phyloP scores from a whole-genome alignment of 2,329 filamentous ascomycete genomes.

The Diaporthe batatas region DNA sequence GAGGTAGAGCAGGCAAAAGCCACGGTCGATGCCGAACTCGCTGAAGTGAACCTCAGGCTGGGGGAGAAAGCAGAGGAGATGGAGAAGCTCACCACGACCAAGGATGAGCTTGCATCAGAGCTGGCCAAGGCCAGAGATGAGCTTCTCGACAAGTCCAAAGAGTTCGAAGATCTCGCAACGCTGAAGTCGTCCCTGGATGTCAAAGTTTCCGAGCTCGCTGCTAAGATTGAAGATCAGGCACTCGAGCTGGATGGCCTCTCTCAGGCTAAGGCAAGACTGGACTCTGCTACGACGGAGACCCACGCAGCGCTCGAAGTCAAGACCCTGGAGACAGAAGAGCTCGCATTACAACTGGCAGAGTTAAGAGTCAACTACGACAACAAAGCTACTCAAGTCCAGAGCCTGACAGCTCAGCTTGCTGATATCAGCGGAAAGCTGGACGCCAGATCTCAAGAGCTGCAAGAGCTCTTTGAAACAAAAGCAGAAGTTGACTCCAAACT shows the following conservation, averaged over 20 bases:
- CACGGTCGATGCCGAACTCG: slow-evolving; percentile 11
- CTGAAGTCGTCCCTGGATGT: not conserved
- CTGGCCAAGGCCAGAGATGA: not conserved
- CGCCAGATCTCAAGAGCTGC: slow-evolving; percentile 2
- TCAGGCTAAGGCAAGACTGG: not conserved
- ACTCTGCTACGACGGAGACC: not conserved
- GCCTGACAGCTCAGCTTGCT: not conserved
- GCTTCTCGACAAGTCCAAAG: slow-evolving; percentile 17
- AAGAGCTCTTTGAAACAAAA: slow-evolving; percentile 12
- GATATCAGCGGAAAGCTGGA: slow-evolving; percentile 16
- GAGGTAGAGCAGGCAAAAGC: not conserved
- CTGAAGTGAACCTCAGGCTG: not conserved
- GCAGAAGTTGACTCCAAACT: slow-evolving; percentile 18
- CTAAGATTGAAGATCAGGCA: not conserved
- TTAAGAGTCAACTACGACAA: slow-evolving; percentile 16
- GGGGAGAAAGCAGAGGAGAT: slow-evolving; percentile 10
- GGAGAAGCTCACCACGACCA: not conserved
- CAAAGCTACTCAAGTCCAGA: slow-evolving; percentile 2
- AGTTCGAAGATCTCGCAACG: not conserved
- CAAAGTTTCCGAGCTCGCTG: not conserved
- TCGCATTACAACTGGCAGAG: slow-evolving; percentile 16
- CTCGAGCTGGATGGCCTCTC: not conserved
- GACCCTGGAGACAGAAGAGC: slow-evolving; percentile 11
- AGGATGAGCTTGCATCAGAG: slow-evolving; percentile 2
- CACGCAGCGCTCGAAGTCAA: slow-evolving; percentile 10